Conservation (phyloP, 176 grass and related monocot genomes). For the Typha latifolia region DNA sequence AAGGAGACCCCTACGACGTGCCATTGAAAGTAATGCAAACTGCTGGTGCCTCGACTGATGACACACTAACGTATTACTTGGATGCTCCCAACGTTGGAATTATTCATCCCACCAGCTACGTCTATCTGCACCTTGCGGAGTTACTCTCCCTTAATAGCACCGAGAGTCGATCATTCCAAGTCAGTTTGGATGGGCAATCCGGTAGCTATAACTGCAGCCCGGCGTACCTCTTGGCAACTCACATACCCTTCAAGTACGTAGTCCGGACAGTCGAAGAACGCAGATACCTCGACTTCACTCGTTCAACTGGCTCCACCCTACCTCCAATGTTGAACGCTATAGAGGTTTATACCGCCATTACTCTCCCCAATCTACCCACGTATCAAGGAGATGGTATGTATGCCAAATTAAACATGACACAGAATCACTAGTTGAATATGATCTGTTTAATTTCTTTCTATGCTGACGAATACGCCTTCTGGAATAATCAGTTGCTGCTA, state of each 20-base stretch:
- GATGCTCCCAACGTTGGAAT: background rate
- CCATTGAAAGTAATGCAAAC: constrained; percentile 5
- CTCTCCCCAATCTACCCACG: background rate
- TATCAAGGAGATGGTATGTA: background rate
- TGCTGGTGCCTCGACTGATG: background rate
- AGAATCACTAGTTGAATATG: too few species aligned
- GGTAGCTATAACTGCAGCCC: background rate
- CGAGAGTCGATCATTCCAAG: too few species aligned
- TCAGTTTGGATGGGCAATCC: too few species aligned
- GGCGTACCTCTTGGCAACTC: background rate
- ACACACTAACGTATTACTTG: background rate
- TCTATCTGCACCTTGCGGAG: constrained; percentile 6
- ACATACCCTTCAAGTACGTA: background rate
- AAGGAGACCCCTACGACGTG: background rate
- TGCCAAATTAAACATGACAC: too few species aligned
- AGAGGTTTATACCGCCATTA: background rate
- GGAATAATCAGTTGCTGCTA: too few species aligned
- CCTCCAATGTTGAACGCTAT: background rate
- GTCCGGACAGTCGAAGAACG: background rate
- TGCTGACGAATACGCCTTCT: too few species aligned
- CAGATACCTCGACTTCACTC: background rate
- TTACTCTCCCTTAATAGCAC: background rate
- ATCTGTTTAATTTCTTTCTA: too few species aligned
- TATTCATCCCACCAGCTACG: background rate
- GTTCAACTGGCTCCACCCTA: background rate